phyloP scores from a whole-genome alignment of 768 basidiomycete genomes.

The Termitomyces sp. region DNA sequence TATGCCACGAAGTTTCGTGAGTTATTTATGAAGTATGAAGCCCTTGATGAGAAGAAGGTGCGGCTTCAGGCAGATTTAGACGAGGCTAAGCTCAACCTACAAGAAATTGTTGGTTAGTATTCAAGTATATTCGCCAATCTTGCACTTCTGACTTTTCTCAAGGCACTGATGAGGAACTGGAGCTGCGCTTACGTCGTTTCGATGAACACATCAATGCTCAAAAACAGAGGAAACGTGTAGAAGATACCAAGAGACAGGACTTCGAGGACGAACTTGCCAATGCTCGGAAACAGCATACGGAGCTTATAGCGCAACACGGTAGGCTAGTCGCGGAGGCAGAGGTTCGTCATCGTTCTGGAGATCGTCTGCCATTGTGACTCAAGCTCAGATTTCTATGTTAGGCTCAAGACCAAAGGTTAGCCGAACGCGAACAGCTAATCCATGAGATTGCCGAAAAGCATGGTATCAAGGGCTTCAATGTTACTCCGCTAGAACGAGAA shows the following conservation, averaged over 20 bases:
- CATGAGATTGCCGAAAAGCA: conserved; percentile 63
- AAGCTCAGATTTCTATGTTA: conserved; percentile 20
- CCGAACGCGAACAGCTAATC: conserved; percentile 69
- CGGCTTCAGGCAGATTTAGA: conserved; percentile 57
- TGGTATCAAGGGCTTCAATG: conserved; percentile 69
- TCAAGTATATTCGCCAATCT: neutral
- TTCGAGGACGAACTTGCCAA: conserved; percentile 54
- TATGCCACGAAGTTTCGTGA: conserved; percentile 83
- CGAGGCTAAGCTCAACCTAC: conserved; percentile 56
- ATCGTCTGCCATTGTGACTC: neutral
- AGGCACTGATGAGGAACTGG: conserved; percentile 76
- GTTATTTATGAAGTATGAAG: conserved; percentile 66
- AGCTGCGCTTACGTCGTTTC: conserved; percentile 50
- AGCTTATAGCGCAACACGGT: conserved; percentile 58
- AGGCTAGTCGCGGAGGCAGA: conserved; percentile 69
- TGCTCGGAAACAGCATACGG: conserved; percentile 47
- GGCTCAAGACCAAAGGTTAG: conserved; percentile 69
- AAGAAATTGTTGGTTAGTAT: conserved; percentile 60
- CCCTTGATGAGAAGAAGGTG: conserved; percentile 55
- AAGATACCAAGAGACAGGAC: conserved; percentile 51
- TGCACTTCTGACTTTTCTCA: neutral
- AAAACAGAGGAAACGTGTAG: conserved; percentile 39
- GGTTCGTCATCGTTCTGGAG: conserved; percentile 27
- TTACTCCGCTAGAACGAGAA: conserved; percentile 62
- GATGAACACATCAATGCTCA: conserved; percentile 50